A percentile compares a stretch with the other conserved stretches of the same genome.
These are phyloP conservation scores for Camellia oleifera DNA, from an alignment of 179 eudicot species.

Conservation along the genomic window DNA sequence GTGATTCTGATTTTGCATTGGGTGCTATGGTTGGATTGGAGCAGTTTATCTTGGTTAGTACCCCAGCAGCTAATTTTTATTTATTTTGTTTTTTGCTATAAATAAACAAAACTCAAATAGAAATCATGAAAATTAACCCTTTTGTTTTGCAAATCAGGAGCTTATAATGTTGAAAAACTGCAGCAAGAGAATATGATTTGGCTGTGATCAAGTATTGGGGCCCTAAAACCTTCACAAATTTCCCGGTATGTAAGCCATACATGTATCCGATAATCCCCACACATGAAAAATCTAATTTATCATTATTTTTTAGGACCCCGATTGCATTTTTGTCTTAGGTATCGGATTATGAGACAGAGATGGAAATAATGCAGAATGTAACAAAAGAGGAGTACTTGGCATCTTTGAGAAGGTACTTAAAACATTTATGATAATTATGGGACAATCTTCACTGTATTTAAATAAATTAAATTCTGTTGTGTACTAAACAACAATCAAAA, in stretches of 20 bases:
- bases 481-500: too few relatives aligned
- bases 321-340: constrained; percentile 17
- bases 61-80: background rate
- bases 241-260: constrained; percentile 29
- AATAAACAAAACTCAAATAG: background rate
- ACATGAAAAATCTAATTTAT: background rate
- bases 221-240: constrained; percentile 39
- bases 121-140: background rate
- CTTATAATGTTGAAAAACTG: constrained; percentile 52
- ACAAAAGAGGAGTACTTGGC: constrained; percentile 47
- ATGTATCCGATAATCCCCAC: background rate
- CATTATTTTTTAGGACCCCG: background rate
- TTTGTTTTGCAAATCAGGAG: constrained; percentile 24
- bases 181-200: constrained; percentile 54
- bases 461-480: too few relatives aligned
- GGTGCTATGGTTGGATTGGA: too few relatives aligned
- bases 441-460: too few relatives aligned
- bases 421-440: background rate
- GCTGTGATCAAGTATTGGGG: constrained; percentile 62
- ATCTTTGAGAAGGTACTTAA: constrained; percentile 41
- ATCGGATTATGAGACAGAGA: constrained; percentile 41
- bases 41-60: constrained; percentile 44
- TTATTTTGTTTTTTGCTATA: background rate
- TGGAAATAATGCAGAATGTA: constrained; percentile 37
- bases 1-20: too few relatives aligned